A percentile compares a stretch with the other conserved stretches of the same genome.
phyloP scores from a whole-genome alignment of 768 basidiomycete genomes.

The Suillus lakei region DNA sequence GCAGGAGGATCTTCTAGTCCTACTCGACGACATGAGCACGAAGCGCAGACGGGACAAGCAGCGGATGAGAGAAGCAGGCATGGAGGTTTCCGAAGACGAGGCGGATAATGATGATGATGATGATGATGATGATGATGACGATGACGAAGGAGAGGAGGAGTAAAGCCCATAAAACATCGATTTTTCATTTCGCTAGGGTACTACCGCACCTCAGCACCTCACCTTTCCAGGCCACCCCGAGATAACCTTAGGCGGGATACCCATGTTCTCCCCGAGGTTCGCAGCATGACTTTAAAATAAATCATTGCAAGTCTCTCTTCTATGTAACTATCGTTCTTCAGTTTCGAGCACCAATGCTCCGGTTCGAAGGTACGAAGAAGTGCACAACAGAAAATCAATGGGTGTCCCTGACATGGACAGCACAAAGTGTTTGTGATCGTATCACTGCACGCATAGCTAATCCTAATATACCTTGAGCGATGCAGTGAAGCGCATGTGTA shows the following conservation, averaged over 20 bases:
- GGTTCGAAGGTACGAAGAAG: neutral
- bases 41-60: constrained; percentile 88
- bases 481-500: too few relatives aligned
- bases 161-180: neutral
- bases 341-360: neutral
- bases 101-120: constrained; percentile 66
- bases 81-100: constrained; percentile 95
- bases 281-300: neutral
- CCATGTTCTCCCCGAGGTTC: neutral
- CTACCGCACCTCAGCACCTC: neutral
- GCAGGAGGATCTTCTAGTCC: constrained; percentile 92
- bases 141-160: constrained; percentile 42
- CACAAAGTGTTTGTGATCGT: neutral
- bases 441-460: neutral
- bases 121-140: constrained; percentile 51
- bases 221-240: neutral
- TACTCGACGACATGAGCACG: constrained; percentile 87
- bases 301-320: neutral
- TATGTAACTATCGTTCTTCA: neutral
- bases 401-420: neutral
- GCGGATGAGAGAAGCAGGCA: constrained; percentile 68
- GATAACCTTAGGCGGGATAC: neutral
- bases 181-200: neutral
- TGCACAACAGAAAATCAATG: neutral
- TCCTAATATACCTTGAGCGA: neutral